Conservation (phyloP, 176 grass and related monocot genomes). For the Carex parvula region DNA sequence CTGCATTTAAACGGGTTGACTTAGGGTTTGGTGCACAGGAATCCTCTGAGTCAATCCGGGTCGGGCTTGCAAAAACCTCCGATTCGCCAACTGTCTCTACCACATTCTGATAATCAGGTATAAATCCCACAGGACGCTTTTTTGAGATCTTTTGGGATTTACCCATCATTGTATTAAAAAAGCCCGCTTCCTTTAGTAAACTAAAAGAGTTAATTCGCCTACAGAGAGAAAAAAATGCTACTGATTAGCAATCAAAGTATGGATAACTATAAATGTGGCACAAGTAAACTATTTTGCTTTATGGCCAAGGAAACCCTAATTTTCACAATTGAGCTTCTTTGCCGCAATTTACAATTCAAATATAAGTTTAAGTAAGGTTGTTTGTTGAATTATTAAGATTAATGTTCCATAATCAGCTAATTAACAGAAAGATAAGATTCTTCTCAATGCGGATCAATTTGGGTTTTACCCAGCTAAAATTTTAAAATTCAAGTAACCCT, state of each 20-base stretch:
- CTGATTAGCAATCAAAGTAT: background rate
- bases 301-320: background rate
- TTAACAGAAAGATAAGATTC: background rate
- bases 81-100: conserved; percentile 70
- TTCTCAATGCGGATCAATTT: conserved; percentile 3
- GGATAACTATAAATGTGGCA: background rate
- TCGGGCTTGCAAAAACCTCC: conserved; percentile 44
- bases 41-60: conserved; percentile 59
- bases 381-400: background rate
- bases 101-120: conserved; percentile 68
- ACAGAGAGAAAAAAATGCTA: background rate
- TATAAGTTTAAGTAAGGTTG: background rate
- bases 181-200: background rate
- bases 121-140: conserved; percentile 64
- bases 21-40: conserved; percentile 71
- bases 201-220: background rate
- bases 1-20: conserved; percentile 37
- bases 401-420: background rate
- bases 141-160: conserved; percentile 91
- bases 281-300: background rate
- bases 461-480: background rate
- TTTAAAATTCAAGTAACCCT: conserved; percentile 10
- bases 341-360: background rate
- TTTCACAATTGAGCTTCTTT: background rate
- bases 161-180: conserved; percentile 62